Evolutionary conservation across 352 stramenopile genomes (phyloP), one percentile per base, ranked within the genome.

Genomic region (Globisporangium uncinulatum): DNA sequence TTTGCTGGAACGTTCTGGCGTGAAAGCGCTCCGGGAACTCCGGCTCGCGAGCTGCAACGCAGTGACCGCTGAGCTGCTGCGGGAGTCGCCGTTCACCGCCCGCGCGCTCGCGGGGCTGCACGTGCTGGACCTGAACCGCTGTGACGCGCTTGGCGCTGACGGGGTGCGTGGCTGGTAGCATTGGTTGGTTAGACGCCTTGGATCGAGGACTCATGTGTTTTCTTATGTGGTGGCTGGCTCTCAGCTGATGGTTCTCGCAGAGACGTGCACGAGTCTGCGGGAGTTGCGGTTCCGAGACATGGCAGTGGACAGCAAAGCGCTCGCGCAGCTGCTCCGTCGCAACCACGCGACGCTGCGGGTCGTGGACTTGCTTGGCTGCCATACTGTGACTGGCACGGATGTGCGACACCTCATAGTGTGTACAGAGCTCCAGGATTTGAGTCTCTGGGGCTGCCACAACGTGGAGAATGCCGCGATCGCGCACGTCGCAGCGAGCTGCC

Each of bases 231-330:
- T 21, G 29, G 42, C 14, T 24, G 34, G 5, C 31, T 55, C 0
- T 29, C 36, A 73, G 49, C 51, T 87, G 11, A 42, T 59, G 34
- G 37, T 70, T 9, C 19, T 89, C 37, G 79, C 79, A 0, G 50
- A 73, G 6, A 54, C 67, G 44, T 93, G 85, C 62, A 37, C 29
- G 0, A 72, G 55, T 20, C 65, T 95, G 36, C 75, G 63, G 17
- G 79, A 90, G 57, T 58, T 95, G 9, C 71, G 72, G 32, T 64
- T 95, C 21, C 70, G 71, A 10, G 83, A 95, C 59, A 89, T 95
- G 79, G 53, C 73, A 0, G 54, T 95, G 6, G 78, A 92, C 54
- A 63, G 66, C 44, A 53, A 57, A 6, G 70, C 74, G n/a, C 62
- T 95, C 9, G 66, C 68, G 37, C 64, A 64, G 41, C 50, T 93